These are phyloP conservation scores for Xylariaceae sp. DNA, from an alignment of 2,329 filamentous ascomycete species.

Conservation along the genomic window DNA sequence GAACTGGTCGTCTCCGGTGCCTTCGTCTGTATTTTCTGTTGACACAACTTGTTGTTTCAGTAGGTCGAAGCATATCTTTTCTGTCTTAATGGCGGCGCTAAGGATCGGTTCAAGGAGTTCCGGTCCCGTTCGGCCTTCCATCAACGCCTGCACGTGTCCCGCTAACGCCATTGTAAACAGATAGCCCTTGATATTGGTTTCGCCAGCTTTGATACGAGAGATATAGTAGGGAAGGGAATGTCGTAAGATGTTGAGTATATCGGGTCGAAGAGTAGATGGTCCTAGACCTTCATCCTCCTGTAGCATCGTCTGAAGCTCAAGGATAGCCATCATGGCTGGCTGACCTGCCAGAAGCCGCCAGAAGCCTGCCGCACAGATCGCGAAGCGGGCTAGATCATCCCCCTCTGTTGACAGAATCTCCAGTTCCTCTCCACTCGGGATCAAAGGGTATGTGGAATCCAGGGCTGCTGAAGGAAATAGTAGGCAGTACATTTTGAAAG, in stretches of 20 bases:
- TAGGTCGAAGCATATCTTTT: slow-evolving; percentile 43
- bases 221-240: slow-evolving; percentile 51
- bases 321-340: slow-evolving; percentile 45
- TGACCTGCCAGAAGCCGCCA: slow-evolving; percentile 47
- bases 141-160: slow-evolving; percentile 52
- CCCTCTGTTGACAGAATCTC: slow-evolving; percentile 22
- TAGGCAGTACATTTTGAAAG: slow-evolving; percentile 54
- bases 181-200: slow-evolving; percentile 63
- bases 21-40: slow-evolving; percentile 10
- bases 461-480: slow-evolving; percentile 42
- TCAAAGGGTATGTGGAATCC: slow-evolving; percentile 12
- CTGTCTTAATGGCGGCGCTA: slow-evolving; percentile 47
- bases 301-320: slow-evolving; percentile 51
- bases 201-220: slow-evolving; percentile 52
- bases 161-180: slow-evolving; percentile 49
- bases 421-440: background rate
- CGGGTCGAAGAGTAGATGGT: slow-evolving; percentile 44
- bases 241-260: slow-evolving; percentile 51
- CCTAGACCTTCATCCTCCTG: slow-evolving; percentile 50
- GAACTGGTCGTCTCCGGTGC: slow-evolving; percentile 36
- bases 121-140: slow-evolving; percentile 44
- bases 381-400: slow-evolving; percentile 48
- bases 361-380: slow-evolving; percentile 49
- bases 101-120: slow-evolving; percentile 46
- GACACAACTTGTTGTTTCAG: slow-evolving; percentile 42